These are phyloP conservation scores for Yarrowia yakushimensis DNA, from an alignment of 805 yeast species.

Conservation along the genomic window DNA sequence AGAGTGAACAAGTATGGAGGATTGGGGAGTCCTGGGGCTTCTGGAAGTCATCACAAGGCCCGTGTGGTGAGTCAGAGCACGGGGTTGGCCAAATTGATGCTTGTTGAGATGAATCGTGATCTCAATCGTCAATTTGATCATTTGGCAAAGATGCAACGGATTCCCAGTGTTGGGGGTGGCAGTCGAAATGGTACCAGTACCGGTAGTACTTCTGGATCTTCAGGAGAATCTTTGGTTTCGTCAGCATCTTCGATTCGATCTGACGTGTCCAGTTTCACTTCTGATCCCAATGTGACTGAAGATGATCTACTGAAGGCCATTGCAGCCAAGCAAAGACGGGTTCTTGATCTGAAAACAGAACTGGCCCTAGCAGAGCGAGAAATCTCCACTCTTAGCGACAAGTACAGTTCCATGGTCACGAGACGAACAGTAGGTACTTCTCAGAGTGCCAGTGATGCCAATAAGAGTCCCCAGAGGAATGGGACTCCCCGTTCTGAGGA, in stretches of 20 bases:
- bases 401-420: slow-evolving; percentile 14
- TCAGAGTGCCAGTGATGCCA: not conserved
- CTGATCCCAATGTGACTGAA: not conserved
- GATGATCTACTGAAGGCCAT: slow-evolving; percentile 16
- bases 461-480: not conserved
- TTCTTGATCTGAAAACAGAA: slow-evolving; percentile 13
- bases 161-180: not conserved
- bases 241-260: not conserved
- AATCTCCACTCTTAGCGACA: not conserved
- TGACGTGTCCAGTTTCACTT: not conserved
- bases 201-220: no score
- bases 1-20: slow-evolving; percentile 2
- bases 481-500: not conserved
- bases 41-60: not conserved
- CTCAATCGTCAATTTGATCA: not conserved
- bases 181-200: not conserved
- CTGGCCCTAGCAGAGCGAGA: slow-evolving; percentile 5
- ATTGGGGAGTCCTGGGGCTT: not conserved
- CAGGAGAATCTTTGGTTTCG: no score
- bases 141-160: not conserved
- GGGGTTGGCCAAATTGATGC: slow-evolving; percentile 20
- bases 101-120: slow-evolving; percentile 17
- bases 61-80: slow-evolving; percentile 21
- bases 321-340: slow-evolving; percentile 19
- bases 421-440: slow-evolving; percentile 5